Percentiles rank a stretch among this genome's conserved stretches.
These are phyloP conservation scores for Suhomyces prunicola DNA, from an alignment of 805 yeast genomes.

Conservation along the genomic window DNA sequence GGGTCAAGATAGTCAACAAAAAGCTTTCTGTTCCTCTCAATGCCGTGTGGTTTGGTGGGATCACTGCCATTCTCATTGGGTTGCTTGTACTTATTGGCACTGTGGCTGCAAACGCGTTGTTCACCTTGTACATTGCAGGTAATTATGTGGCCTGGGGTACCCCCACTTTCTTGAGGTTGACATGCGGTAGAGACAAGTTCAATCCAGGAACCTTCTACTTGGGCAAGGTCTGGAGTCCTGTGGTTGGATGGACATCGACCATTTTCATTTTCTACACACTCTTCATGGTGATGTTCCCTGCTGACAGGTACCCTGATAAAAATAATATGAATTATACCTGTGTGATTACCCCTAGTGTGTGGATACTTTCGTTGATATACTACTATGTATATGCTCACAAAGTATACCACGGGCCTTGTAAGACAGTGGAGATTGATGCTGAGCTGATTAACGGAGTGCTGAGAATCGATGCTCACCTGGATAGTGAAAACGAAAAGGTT, in stretches of 20 bases:
- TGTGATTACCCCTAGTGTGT: constrained; percentile 26
- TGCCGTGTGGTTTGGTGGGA: constrained; percentile 38
- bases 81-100: constrained; percentile 37
- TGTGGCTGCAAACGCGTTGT: constrained; percentile 41
- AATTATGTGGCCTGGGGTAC: constrained; percentile 34
- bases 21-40: constrained; percentile 38
- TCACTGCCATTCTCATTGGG: constrained; percentile 35
- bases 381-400: constrained; percentile 26
- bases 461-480: background rate
- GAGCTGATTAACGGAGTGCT: constrained; percentile 3
- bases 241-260: constrained; percentile 32
- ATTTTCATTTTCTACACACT: constrained; percentile 31
- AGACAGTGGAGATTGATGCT: constrained; percentile 20
- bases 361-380: constrained; percentile 25
- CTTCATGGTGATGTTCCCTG: constrained; percentile 38
- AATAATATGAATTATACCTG: constrained; percentile 27
- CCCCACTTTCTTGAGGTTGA: constrained; percentile 33
- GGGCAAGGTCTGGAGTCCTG: constrained; percentile 24
- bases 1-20: constrained; percentile 34
- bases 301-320: constrained; percentile 23
- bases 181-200: constrained; percentile 35
- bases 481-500: background rate
- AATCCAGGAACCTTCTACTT: constrained; percentile 41
- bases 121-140: constrained; percentile 35
- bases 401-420: constrained; percentile 28